A percentile compares a stretch with the other conserved stretches of the same genome.
These are phyloP conservation scores for Neurospora sp. DNA, from an alignment of 2,329 filamentous ascomycete species.

Conservation along the genomic window DNA sequence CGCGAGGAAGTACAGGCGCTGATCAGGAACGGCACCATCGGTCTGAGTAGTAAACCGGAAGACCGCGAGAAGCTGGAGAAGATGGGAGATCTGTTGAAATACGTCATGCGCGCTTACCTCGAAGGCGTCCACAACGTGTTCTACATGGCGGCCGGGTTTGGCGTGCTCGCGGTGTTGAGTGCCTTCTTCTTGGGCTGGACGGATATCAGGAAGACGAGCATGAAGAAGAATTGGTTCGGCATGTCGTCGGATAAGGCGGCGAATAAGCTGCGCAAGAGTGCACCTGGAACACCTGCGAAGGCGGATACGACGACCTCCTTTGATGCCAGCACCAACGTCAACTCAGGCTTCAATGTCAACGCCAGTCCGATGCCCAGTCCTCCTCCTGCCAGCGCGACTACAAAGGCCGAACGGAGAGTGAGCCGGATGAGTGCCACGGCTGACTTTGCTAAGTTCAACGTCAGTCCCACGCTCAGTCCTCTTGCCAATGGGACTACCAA, in stretches of 20 bases:
- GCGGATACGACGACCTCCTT: background rate
- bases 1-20: slow-evolving; percentile 19
- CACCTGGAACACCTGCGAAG: background rate
- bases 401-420: background rate
- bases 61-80: background rate
- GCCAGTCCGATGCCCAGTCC: background rate
- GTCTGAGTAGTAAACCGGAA: slow-evolving; percentile 19
- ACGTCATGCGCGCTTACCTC: background rate
- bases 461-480: background rate
- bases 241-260: background rate
- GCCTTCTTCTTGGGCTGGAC: slow-evolving; percentile 36
- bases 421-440: background rate
- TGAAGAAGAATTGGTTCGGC: background rate
- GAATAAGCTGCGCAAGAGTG: background rate
- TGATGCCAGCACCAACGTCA: background rate
- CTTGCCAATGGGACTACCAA: background rate
- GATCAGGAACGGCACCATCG: slow-evolving; percentile 28
- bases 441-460: background rate
- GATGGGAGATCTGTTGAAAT: background rate
- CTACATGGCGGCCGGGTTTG: slow-evolving; percentile 27
- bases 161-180: slow-evolving; percentile 26
- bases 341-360: background rate
- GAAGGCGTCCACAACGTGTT: slow-evolving; percentile 25
- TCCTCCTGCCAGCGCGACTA: background rate
- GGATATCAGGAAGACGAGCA: slow-evolving; percentile 28